A percentile compares a stretch with the other conserved stretches of the same genome.
These are phyloP conservation scores for Aegilops sharonensis DNA, from an alignment of 176 grass and related monocot genomes.

Conservation along the genomic window DNA sequence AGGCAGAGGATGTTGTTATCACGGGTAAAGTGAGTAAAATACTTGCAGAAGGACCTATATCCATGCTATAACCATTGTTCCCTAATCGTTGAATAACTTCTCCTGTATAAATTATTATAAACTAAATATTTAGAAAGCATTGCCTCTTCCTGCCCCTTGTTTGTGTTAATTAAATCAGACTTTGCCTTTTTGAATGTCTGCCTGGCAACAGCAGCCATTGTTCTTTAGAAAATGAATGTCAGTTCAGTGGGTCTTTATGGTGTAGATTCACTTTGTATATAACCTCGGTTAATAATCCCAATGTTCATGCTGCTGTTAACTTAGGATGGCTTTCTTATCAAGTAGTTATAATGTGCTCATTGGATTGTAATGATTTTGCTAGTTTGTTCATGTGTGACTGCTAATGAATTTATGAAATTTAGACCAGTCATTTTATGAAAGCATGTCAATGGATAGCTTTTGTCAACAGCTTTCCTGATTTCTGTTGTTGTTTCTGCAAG, in stretches of 20 bases:
- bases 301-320: conserved; percentile 5
- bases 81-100: background rate
- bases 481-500: background rate
- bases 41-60: background rate
- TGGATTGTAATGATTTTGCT: conserved; percentile 14
- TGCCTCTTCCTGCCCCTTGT: background rate
- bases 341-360: background rate
- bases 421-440: background rate
- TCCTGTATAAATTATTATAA: background rate
- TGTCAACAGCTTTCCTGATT: background rate
- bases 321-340: conserved; percentile 1
- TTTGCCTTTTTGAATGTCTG: background rate
- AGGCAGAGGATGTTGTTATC: conserved; percentile 77
- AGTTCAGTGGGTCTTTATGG: background rate
- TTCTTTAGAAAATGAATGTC: conserved; percentile 14
- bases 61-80: background rate
- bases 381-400: conserved; percentile 12
- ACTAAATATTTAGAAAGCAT: conserved; percentile 7
- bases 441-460: background rate
- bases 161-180: background rate
- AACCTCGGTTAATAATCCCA: background rate
- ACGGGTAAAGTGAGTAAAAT: conserved; percentile 76
- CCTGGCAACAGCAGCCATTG: background rate
- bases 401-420: background rate
- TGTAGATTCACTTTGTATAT: background rate